phyloP scores from a whole-genome alignment of 2,329 filamentous ascomycete species.

The Hirsutella rhossiliensis region DNA sequence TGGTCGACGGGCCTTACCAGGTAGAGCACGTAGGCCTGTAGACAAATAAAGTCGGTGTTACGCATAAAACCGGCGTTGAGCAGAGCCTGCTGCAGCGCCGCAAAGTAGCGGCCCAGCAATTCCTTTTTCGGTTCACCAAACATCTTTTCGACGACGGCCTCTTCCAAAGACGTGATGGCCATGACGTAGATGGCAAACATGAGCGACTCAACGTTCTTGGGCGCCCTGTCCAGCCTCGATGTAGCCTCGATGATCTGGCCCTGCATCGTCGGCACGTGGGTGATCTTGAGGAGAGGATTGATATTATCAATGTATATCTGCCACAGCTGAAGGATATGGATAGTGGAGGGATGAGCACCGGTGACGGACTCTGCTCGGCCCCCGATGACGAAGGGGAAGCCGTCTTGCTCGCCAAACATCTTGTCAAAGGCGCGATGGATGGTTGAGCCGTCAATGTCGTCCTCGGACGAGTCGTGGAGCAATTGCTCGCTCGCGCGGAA shows the following conservation, averaged over 20 bases:
- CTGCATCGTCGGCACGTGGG: slow-evolving; percentile 54
- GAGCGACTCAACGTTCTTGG: slow-evolving; percentile 48
- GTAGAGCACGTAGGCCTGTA: slow-evolving; percentile 58
- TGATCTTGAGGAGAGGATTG: slow-evolving; percentile 56
- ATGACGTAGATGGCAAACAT: slow-evolving; percentile 56
- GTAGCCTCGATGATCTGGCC: slow-evolving; percentile 51
- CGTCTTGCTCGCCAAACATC: slow-evolving; percentile 43
- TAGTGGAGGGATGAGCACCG: slow-evolving; percentile 37
- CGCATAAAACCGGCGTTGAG: slow-evolving; percentile 56
- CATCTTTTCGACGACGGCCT: slow-evolving; percentile 39
- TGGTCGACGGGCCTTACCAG: slow-evolving; percentile 33
- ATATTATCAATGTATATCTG: slow-evolving; percentile 59
- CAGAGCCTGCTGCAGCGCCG: slow-evolving; percentile 51
- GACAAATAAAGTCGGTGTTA: slow-evolving; percentile 48
- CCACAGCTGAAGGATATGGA: slow-evolving; percentile 55
- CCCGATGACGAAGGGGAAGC: slow-evolving; percentile 45
- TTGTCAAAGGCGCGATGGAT: slow-evolving; percentile 47
- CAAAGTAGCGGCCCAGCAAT: slow-evolving; percentile 40
- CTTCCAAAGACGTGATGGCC: slow-evolving; percentile 44
- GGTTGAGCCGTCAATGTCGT: slow-evolving; percentile 37
- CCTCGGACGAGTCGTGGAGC: slow-evolving; percentile 42
- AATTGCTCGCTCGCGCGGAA: slow-evolving; percentile 37
- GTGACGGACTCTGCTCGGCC: slow-evolving; percentile 29
- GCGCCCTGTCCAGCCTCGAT: slow-evolving; percentile 39
- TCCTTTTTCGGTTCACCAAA: slow-evolving; percentile 41